phyloP scores from a whole-genome alignment of 495 filamentous ascomycete species.

The Talaromyces stipitatus region DNA sequence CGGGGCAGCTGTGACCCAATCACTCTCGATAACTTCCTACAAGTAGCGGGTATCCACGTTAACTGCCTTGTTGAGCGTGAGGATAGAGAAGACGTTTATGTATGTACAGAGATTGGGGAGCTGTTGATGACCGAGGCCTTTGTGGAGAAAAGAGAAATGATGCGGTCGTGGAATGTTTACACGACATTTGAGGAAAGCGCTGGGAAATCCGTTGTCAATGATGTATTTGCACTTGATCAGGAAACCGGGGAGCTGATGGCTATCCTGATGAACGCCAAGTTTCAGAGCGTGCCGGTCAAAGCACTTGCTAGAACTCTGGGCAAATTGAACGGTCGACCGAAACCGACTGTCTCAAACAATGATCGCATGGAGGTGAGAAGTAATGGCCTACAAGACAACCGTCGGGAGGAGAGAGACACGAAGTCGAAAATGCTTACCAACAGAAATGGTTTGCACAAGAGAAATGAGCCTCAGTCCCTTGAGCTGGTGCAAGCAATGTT shows the following conservation, averaged over 20 bases:
- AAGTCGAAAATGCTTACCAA: no score
- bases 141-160: no score
- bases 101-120: conserved; percentile 15
- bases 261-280: neutral
- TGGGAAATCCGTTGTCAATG: conserved; percentile 11
- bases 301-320: conserved; percentile 12
- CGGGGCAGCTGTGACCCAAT: conserved; percentile 11
- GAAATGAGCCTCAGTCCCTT: no score
- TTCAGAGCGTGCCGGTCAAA: neutral
- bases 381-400: no score
- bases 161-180: conserved; percentile 10
- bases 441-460: no score
- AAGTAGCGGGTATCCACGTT: conserved; percentile 32
- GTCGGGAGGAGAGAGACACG: no score
- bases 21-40: conserved; percentile 30
- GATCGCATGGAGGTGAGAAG: no score
- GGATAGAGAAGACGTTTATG: conserved; percentile 18
- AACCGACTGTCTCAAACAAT: no score
- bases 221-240: conserved; percentile 22
- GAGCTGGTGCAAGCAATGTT: no score
- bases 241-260: neutral
- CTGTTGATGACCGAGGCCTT: conserved; percentile 1
- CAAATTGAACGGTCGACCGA: conserved; percentile 8
- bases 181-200: conserved; percentile 1
- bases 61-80: conserved; percentile 18